Percentiles rank a stretch among this genome's conserved stretches.
phyloP scores from a whole-genome alignment of 2,329 filamentous ascomycete species.

The Botrytis cinerea region DNA sequence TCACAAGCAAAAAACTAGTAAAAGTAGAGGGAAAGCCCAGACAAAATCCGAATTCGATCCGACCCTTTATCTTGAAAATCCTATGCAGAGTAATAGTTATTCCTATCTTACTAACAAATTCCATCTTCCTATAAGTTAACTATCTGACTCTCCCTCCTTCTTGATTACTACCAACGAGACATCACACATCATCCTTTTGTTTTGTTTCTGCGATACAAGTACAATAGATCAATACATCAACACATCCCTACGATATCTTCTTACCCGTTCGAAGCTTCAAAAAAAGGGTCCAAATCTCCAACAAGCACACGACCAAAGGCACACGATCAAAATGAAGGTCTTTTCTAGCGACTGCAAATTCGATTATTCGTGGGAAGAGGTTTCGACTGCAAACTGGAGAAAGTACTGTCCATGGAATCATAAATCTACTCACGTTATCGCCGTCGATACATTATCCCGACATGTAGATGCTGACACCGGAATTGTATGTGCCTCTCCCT shows the following conservation, averaged over 20 bases:
- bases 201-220: not conserved
- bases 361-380: conserved; percentile 98
- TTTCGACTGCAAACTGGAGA: conserved; percentile 95
- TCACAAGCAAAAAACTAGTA: conserved; percentile 16
- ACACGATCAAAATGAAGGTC: conserved; percentile 74
- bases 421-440: conserved; percentile 94
- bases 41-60: not conserved
- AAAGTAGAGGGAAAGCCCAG: not conserved
- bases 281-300: conserved; percentile 10
- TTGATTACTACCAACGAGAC: not conserved
- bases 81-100: not conserved
- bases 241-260: not conserved
- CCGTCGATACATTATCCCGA: conserved; percentile 88
- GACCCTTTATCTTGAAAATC: conserved; percentile 7
- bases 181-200: not conserved
- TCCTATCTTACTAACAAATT: not conserved
- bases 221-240: not conserved
- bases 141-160: not conserved
- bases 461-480: conserved; percentile 62
- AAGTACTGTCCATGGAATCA: conserved; percentile 99
- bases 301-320: conserved; percentile 12
- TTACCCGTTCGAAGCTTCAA: not conserved
- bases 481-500: conserved; percentile 55
- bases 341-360: conserved; percentile 89
- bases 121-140: not conserved